Evolutionary conservation across 176 grass and related monocot species (phyloP).

Genomic region (Cymbopogon citratus): DNA sequence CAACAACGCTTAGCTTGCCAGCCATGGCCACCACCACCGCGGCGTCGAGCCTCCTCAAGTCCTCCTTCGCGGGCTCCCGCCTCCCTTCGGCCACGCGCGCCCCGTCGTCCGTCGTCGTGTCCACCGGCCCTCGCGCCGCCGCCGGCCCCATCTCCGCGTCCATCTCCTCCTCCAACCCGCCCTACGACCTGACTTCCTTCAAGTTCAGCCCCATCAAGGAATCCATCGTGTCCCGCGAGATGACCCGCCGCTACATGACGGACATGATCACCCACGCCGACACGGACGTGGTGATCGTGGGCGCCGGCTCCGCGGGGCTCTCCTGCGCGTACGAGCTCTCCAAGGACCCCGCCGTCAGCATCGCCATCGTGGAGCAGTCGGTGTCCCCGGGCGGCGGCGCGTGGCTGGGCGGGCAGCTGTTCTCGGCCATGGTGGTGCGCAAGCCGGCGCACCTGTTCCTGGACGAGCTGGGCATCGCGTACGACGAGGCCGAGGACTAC

Average conservation of each 20-base stretch:
- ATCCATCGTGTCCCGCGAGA: conserved; percentile 83
- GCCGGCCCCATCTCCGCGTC: conserved; percentile 24
- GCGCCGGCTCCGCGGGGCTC: conserved; percentile 82
- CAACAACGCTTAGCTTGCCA: too few species aligned
- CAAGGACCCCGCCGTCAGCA: conserved; percentile 68
- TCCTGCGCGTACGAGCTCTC: conserved; percentile 96
- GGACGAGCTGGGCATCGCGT: conserved; percentile 66
- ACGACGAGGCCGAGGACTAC: conserved; percentile 87
- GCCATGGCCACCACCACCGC: conserved; percentile 55
- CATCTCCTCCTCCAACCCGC: conserved; percentile 37
- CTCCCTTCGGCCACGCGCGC: neutral
- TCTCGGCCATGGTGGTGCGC: conserved; percentile 97
- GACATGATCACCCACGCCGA: conserved; percentile 96
- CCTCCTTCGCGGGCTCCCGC: conserved; percentile 34
- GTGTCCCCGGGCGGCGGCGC: conserved; percentile 96
- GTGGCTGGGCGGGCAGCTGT: conserved; percentile 93
- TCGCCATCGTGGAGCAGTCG: conserved; percentile 86
- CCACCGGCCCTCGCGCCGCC: neutral
- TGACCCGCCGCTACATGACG: conserved; percentile 92
- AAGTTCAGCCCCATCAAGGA: conserved; percentile 81
- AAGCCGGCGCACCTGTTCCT: conserved; percentile 91
- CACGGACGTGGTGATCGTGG: conserved; percentile 85
- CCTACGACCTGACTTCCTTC: conserved; percentile 68
- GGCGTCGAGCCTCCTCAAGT: conserved; percentile 34
- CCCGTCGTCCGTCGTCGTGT: neutral